Base-by-base conservation (phyloP, 345 rosid genomes). In the Tarenaya hassleriana region DNA sequence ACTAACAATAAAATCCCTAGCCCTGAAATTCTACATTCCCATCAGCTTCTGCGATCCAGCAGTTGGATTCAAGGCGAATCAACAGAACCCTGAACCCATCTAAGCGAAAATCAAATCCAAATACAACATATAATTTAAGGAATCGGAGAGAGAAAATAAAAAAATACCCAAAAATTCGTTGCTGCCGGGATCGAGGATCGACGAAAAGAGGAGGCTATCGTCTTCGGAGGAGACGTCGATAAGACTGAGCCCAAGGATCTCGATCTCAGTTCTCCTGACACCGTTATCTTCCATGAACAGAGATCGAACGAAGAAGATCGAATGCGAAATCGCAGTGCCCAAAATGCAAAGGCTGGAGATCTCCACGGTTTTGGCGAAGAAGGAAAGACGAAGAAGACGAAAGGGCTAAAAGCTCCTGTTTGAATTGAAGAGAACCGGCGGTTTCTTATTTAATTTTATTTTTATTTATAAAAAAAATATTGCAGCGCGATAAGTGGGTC, bases 141-240 rank as follows among this genome's bases (percentile, higher is more conserved):
- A 47, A 52, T n/a, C 18, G 1, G 32, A 13, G 1, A 12, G 11
- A 32, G 10, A n/a, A 34, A 60, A 42, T 48, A 43, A 52, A 8
- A 14, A 15, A 11, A 50, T 1, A 82, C 91, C 83, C 62, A 77
- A 64, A 34, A 66, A 63, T 1, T 41, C 55, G 47, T 10, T 55
- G 56, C n/a, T 52, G 35, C 35, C 60, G 37, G 47, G 61, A 57
- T 67, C 67, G 16, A 9, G 59, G 13, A 73, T 42, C 27, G 87
- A 68, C 2, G 83, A 56, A 64, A 56, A 13, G 69, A 84, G 74
- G 64, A 92, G 94, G 68, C 73, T 77, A 62, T 92, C 98, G 53
- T 88, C 94, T 66, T 88, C 98, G 34, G 68, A 76, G 27, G 82
- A 73, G 52, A 84, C 72, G 54, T 92, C 96, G 45, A 92, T 79